Percentiles rank a stretch among this genome's conserved stretches.
Evolutionary conservation across 2,329 filamentous ascomycete species (phyloP).

Genomic region (Nigrospora sphaerica): DNA sequence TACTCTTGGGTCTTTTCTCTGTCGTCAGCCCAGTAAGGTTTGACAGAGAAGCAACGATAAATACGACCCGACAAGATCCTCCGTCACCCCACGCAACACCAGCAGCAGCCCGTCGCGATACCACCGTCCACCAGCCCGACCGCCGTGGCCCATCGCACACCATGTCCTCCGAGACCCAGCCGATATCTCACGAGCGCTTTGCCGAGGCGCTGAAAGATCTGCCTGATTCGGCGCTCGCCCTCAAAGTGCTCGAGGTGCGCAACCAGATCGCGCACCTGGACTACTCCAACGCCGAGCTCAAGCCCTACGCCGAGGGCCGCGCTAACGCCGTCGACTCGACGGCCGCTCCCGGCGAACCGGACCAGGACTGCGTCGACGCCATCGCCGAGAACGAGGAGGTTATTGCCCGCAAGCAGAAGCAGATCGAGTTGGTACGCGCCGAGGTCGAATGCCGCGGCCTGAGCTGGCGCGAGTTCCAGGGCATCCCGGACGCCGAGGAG

Average conservation of each 20-base stretch:
- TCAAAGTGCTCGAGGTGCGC: slow-evolving; percentile 69
- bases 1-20: too few species aligned
- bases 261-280: slow-evolving; percentile 70
- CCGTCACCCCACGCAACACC: too few species aligned
- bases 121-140: too few species aligned
- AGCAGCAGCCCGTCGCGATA: too few species aligned
- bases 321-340: slow-evolving; percentile 20
- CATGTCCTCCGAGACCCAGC: slow-evolving; percentile 57
- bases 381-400: slow-evolving; percentile 66
- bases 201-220: slow-evolving; percentile 61
- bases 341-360: slow-evolving; percentile 49
- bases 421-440: slow-evolving; percentile 53
- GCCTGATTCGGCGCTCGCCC: slow-evolving; percentile 57
- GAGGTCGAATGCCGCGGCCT: slow-evolving; percentile 57
- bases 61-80: too few species aligned
- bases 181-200: slow-evolving; percentile 58
- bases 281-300: slow-evolving; percentile 66
- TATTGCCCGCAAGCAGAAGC: slow-evolving; percentile 59
- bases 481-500: slow-evolving; percentile 31
- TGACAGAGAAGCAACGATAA: too few species aligned
- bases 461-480: slow-evolving; percentile 50
- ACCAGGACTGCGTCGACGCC: slow-evolving; percentile 67
- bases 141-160: neutral
- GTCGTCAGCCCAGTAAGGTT: too few species aligned
- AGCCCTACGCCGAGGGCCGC: slow-evolving; percentile 54